Evolutionary conservation across 768 basidiomycete genomes (phyloP).

Genomic region (Mycena epipterygia): DNA sequence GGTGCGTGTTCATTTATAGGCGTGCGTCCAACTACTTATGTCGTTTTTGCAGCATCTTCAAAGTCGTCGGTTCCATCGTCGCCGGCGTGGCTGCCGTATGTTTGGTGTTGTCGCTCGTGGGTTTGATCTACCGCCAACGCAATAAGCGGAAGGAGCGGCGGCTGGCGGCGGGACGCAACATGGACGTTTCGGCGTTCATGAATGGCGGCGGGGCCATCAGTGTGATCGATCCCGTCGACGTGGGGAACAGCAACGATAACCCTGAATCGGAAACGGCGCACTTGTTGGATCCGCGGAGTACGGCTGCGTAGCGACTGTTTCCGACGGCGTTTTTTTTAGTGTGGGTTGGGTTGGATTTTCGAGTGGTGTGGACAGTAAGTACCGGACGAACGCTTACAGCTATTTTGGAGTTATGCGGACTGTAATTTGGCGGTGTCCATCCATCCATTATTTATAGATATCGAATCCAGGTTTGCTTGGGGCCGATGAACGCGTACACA

Average conservation of each 20-base stretch:
- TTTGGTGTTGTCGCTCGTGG: conserved; percentile 4
- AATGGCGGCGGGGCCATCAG: conserved; percentile 7
- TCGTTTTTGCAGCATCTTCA: not conserved
- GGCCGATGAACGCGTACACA: no score
- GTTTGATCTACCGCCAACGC: conserved; percentile 19
- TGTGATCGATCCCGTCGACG: conserved; percentile 2
- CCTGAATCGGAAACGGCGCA: conserved; percentile 19
- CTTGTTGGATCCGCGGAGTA: conserved; percentile 9
- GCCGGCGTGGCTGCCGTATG: conserved; percentile 14
- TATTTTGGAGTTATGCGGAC: no score
- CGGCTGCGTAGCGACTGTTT: not conserved
- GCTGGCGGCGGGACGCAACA: not conserved
- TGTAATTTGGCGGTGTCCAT: no score
- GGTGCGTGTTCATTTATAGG: not conserved
- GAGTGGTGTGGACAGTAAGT: no score
- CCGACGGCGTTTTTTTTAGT: not conserved
- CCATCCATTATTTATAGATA: no score
- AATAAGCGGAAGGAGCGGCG: not conserved
- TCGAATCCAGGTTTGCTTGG: no score
- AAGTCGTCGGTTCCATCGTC: not conserved
- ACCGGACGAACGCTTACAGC: no score
- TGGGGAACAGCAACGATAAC: not conserved
- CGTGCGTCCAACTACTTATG: not conserved
- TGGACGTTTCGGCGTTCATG: conserved; percentile 22
- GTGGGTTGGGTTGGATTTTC: no score